Evolutionary conservation across 2,329 filamentous ascomycete genomes (phyloP).

Genomic region (Xylaria sp.): DNA sequence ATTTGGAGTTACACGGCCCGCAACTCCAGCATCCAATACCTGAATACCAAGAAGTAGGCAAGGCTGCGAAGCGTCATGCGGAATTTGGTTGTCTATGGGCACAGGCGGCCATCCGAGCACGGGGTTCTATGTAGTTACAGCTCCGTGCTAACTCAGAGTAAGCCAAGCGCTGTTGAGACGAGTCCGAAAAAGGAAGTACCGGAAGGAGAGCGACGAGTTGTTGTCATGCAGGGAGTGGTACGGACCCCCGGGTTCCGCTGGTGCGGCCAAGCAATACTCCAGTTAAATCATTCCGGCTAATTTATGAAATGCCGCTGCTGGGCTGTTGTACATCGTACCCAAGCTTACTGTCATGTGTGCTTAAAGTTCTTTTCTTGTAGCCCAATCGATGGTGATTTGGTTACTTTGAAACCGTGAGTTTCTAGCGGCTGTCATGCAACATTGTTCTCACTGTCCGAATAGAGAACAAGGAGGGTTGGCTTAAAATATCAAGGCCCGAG

Average conservation of each 20-base stretch:
- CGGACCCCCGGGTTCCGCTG: conserved; percentile 30
- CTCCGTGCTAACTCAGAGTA: conserved; percentile 11
- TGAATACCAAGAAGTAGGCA: conserved; percentile 8
- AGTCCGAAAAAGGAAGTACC: conserved; percentile 32
- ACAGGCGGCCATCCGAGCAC: conserved; percentile 17
- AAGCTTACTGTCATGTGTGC: conserved; percentile 6
- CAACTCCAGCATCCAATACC: conserved; percentile 24
- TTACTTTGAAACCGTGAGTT: not conserved
- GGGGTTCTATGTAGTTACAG: conserved; percentile 2
- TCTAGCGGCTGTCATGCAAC: not conserved
- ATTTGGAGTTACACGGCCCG: conserved; percentile 33
- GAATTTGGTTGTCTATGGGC: not conserved
- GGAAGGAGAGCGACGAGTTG: conserved; percentile 26
- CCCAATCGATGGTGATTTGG: conserved; percentile 5
- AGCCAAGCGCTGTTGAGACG: not conserved
- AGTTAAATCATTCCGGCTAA: conserved; percentile 28
- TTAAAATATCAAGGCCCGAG: not conserved
- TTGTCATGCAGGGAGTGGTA: conserved; percentile 18
- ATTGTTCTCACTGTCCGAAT: not conserved
- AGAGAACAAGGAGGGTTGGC: not conserved
- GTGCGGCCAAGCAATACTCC: conserved; percentile 13
- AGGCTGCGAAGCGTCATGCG: conserved; percentile 21
- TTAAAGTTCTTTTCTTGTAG: not conserved
- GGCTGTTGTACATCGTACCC: conserved; percentile 12
- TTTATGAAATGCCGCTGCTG: conserved; percentile 7